Evolutionary conservation across 805 yeast genomes (phyloP).

Genomic region (Debaryomyces prosopidis): DNA sequence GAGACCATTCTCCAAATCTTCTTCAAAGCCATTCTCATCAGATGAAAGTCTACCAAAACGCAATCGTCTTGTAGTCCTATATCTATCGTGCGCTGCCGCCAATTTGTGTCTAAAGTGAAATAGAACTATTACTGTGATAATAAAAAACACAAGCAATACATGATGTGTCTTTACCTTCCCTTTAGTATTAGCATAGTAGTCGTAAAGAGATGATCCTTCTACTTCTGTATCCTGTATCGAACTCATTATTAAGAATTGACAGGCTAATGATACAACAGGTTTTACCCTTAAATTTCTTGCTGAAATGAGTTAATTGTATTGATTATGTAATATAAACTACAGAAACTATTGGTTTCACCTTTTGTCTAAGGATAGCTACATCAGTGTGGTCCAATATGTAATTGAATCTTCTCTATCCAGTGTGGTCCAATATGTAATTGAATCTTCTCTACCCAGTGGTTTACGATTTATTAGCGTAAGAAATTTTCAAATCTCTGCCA

Average conservation of each 20-base stretch:
- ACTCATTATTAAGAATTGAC: not conserved
- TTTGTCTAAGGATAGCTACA: too few relatives aligned
- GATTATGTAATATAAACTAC: too few relatives aligned
- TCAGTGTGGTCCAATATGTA: too few relatives aligned
- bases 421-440: too few relatives aligned
- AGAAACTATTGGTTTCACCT: too few relatives aligned
- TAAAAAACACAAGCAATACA: slow-evolving; percentile 12
- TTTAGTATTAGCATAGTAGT: not conserved
- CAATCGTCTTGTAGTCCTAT: slow-evolving; percentile 23
- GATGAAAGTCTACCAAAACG: slow-evolving; percentile 12
- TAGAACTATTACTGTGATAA: slow-evolving; percentile 17
- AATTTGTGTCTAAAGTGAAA: slow-evolving; percentile 35
- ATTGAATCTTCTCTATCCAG: too few relatives aligned
- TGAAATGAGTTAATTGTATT: too few relatives aligned
- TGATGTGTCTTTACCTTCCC: slow-evolving; percentile 15
- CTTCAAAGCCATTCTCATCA: slow-evolving; percentile 19
- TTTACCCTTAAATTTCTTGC: too few relatives aligned
- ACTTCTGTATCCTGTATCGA: not conserved
- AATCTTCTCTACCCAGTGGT: not conserved
- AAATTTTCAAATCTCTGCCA: slow-evolving; percentile 65
- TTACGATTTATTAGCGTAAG: slow-evolving; percentile 53
- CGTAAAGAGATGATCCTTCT: not conserved
- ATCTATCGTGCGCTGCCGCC: slow-evolving; percentile 27
- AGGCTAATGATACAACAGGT: not conserved
- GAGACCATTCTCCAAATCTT: slow-evolving; percentile 47